phyloP scores from a whole-genome alignment of 208 protist species.

The Leishmania arabica region DNA sequence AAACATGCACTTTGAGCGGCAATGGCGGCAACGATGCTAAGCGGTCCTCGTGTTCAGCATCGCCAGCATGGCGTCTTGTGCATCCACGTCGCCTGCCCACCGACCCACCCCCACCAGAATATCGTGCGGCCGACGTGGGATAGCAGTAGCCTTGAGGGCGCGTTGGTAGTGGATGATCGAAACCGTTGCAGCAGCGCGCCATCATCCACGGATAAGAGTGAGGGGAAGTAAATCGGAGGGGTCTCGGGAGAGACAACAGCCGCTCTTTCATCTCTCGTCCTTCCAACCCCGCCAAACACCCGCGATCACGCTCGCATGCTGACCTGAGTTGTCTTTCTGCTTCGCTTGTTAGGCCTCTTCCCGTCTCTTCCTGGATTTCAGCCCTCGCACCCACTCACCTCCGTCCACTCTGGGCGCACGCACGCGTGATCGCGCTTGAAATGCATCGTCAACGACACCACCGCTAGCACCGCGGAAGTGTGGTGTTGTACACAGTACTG shows the following conservation, averaged over 20 bases:
- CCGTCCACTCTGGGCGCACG: neutral
- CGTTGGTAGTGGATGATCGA: neutral
- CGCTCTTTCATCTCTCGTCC: conserved; percentile 5
- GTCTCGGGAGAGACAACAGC: neutral
- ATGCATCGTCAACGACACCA: neutral
- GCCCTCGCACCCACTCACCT: neutral
- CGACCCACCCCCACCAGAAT: neutral
- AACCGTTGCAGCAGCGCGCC: neutral
- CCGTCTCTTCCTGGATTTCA: neutral
- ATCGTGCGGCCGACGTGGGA: neutral
- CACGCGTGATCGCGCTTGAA: neutral
- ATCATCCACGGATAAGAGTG: neutral
- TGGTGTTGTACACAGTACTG: neutral
- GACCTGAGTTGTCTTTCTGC: neutral
- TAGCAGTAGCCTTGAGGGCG: neutral
- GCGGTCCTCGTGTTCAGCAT: neutral
- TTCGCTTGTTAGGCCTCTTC: neutral
- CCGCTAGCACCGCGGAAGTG: too few relatives aligned
- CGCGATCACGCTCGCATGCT: neutral
- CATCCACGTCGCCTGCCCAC: neutral
- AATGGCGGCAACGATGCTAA: neutral
- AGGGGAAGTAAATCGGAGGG: neutral
- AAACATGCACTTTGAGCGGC: neutral
- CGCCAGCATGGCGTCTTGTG: neutral
- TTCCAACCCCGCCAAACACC: neutral